phyloP scores from a whole-genome alignment of 2,329 filamentous ascomycete species.

The Alternaria brassicicola region DNA sequence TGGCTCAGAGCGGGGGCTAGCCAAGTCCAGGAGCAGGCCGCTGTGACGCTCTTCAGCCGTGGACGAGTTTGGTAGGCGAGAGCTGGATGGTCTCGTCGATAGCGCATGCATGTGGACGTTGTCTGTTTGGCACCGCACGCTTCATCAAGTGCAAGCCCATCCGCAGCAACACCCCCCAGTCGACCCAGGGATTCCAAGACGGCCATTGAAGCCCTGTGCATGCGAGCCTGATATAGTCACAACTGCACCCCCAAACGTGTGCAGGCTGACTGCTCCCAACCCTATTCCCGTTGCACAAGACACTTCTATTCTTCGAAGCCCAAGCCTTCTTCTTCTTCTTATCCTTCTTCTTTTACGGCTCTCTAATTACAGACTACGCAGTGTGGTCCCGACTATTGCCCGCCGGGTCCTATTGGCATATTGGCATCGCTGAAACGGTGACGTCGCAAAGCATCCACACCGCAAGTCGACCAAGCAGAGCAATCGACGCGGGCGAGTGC shows the following conservation, averaged over 20 bases:
- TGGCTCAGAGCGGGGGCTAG: slow-evolving; percentile 20
- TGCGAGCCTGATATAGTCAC: slow-evolving; percentile 19
- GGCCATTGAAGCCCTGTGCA: slow-evolving; percentile 8
- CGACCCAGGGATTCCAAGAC: slow-evolving; percentile 6
- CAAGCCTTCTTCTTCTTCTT: not conserved
- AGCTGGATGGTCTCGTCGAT: not conserved
- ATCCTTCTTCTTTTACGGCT: not conserved
- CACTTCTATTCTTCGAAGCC: slow-evolving; percentile 5
- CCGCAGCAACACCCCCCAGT: not conserved
- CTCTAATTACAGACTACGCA: not conserved
- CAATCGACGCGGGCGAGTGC: slow-evolving; percentile 11
- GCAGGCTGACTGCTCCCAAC: slow-evolving; percentile 8
- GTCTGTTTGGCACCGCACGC: too few species aligned
- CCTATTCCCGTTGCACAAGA: not conserved
- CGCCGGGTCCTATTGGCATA: slow-evolving; percentile 7
- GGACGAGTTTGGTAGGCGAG: not conserved
- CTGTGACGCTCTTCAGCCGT: slow-evolving; percentile 7
- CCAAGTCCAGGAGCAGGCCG: slow-evolving; percentile 4
- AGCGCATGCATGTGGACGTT: not conserved
- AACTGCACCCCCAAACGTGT: slow-evolving; percentile 8
- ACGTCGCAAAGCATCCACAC: slow-evolving; percentile 27
- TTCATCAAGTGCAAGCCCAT: not conserved
- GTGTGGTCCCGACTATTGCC: slow-evolving; percentile 3
- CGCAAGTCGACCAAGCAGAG: slow-evolving; percentile 18
- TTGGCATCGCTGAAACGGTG: slow-evolving; percentile 21